These are phyloP conservation scores for Boletus tylopilopsis DNA, from an alignment of 768 basidiomycete species.

Conservation along the genomic window DNA sequence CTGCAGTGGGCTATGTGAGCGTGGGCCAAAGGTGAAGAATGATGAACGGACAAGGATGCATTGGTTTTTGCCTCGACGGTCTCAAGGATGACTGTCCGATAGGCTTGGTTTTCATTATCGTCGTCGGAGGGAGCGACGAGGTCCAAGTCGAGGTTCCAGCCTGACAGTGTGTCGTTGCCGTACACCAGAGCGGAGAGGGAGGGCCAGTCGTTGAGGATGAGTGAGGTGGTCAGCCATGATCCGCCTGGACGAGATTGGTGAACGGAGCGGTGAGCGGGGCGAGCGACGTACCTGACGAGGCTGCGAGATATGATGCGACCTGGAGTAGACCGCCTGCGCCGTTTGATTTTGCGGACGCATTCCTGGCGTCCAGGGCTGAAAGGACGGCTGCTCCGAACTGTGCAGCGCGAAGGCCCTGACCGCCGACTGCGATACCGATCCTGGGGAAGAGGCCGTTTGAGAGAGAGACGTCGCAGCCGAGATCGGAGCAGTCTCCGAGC, in stretches of 20 bases:
- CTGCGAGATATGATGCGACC: slow-evolving; percentile 65
- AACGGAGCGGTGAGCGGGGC: neutral
- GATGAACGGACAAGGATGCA: slow-evolving; percentile 44
- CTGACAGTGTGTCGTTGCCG: slow-evolving; percentile 47
- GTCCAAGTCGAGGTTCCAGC: slow-evolving; percentile 57
- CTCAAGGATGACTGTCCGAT: slow-evolving; percentile 51
- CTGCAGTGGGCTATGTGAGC: slow-evolving; percentile 28
- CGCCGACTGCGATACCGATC: slow-evolving; percentile 64
- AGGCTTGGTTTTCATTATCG: slow-evolving; percentile 45
- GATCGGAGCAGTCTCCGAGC: slow-evolving; percentile 49
- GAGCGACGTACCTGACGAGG: slow-evolving; percentile 51
- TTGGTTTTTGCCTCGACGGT: slow-evolving; percentile 55
- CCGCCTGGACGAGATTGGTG: slow-evolving; percentile 40
- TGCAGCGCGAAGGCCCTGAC: slow-evolving; percentile 67
- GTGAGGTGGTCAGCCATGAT: slow-evolving; percentile 63
- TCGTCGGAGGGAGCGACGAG: slow-evolving; percentile 53
- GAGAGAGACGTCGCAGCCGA: slow-evolving; percentile 49
- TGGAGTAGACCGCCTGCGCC: slow-evolving; percentile 70
- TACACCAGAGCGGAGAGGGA: slow-evolving; percentile 52
- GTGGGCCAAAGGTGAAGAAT: neutral
- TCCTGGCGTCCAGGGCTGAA: slow-evolving; percentile 58
- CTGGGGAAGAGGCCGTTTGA: slow-evolving; percentile 44
- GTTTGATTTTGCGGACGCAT: slow-evolving; percentile 48
- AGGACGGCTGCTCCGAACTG: slow-evolving; percentile 61
- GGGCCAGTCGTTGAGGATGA: slow-evolving; percentile 64